A percentile compares a stretch with the other conserved stretches of the same genome.
phyloP scores from a whole-genome alignment of 2,329 filamentous ascomycete species.

The Mycosphaerella sp. region DNA sequence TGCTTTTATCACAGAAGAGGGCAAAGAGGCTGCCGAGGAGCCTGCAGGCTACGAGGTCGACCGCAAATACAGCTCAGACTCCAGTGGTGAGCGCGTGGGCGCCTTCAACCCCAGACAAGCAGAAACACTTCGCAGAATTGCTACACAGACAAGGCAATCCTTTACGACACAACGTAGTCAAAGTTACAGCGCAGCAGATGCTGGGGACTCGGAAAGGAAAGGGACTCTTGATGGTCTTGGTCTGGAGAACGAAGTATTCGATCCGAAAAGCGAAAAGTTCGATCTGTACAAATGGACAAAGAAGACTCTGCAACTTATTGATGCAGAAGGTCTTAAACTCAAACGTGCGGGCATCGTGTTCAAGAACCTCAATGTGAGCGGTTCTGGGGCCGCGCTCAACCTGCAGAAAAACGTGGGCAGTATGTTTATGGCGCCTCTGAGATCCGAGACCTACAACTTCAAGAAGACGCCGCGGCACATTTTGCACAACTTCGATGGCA shows the following conservation, averaged over 20 bases:
- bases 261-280: constrained; percentile 48
- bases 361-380: constrained; percentile 60
- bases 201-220: constrained; percentile 22
- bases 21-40: constrained; percentile 27
- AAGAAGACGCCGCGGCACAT: constrained; percentile 51
- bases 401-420: constrained; percentile 62
- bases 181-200: constrained; percentile 5
- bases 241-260: constrained; percentile 46
- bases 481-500: constrained; percentile 49
- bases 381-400: constrained; percentile 60
- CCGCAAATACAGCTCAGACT: constrained; percentile 12
- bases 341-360: constrained; percentile 57
- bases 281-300: constrained; percentile 50
- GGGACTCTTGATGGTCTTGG: constrained; percentile 36
- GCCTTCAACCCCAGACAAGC: constrained; percentile 19
- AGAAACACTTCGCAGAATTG: constrained; percentile 21
- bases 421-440: constrained; percentile 52
- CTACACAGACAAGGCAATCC: constrained; percentile 20
- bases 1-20: constrained; percentile 25
- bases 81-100: constrained; percentile 9
- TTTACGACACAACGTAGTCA: constrained; percentile 16
- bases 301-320: constrained; percentile 46
- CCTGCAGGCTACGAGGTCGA: constrained; percentile 15
- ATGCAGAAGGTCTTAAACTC: constrained; percentile 51
- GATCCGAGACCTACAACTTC: constrained; percentile 51